These are phyloP conservation scores for Russula griseocarnosa DNA, from an alignment of 768 basidiomycete species.

Conservation along the genomic window DNA sequence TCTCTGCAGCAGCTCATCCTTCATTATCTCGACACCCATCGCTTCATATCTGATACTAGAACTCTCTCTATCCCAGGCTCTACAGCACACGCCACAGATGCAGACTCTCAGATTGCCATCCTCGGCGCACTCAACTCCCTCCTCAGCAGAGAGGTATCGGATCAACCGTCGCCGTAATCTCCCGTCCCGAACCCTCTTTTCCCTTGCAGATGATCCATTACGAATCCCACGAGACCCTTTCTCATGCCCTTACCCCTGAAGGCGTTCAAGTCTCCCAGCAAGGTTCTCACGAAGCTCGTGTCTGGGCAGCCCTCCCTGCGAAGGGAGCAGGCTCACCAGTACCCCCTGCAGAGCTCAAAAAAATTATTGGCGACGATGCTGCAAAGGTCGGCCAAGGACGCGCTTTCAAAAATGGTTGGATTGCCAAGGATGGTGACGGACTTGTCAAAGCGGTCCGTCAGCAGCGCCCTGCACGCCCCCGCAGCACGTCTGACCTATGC, in stretches of 20 bases:
- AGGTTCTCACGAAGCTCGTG: constrained; percentile 93
- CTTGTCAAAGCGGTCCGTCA: constrained; percentile 77
- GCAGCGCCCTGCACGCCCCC: constrained; percentile 1
- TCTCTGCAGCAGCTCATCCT: constrained; percentile 75
- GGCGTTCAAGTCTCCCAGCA: constrained; percentile 70
- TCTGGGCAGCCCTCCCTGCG: constrained; percentile 78
- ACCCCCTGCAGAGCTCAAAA: constrained; percentile 63
- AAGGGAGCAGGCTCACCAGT: constrained; percentile 69
- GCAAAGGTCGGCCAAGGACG: constrained; percentile 92
- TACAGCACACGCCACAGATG: constrained; percentile 50
- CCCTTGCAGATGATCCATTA: constrained; percentile 72
- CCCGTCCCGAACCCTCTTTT: constrained; percentile 20
- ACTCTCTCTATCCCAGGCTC: constrained; percentile 63
- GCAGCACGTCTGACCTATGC: constrained; percentile 24
- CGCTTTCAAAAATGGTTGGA: constrained; percentile 98
- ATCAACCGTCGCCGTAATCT: neutral
- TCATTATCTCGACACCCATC: constrained; percentile 57
- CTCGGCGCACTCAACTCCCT: constrained; percentile 92
- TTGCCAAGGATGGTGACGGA: constrained; percentile 82
- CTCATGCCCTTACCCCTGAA: constrained; percentile 76
- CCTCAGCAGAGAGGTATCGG: constrained; percentile 27
- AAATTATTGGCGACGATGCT: constrained; percentile 75
- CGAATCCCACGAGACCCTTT: constrained; percentile 68
- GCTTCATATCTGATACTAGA: constrained; percentile 64
- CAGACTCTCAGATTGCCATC: constrained; percentile 78